Percentiles rank a stretch among this genome's conserved stretches.
Evolutionary conservation across 176 grass and related monocot genomes (phyloP).

Genomic region (Musa itinerans): DNA sequence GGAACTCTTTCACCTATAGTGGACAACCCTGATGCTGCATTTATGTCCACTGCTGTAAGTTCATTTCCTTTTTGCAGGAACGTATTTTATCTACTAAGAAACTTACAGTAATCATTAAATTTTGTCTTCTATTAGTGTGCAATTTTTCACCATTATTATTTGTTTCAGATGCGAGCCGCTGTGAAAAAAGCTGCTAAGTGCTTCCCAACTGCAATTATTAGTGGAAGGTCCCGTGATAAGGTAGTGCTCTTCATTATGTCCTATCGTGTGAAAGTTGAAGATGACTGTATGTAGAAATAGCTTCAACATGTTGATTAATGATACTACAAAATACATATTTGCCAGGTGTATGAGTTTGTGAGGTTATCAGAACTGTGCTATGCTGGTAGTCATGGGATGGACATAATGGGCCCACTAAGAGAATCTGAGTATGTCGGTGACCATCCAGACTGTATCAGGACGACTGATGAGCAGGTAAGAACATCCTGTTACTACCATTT

Average conservation of each 20-base stretch:
- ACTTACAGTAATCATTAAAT: background rate
- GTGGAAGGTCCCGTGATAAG: slow-evolving; percentile 89
- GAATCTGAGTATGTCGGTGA: slow-evolving; percentile 17
- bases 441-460: slow-evolving; percentile 3
- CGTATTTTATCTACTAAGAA: background rate
- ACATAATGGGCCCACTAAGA: slow-evolving; percentile 60
- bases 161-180: slow-evolving; percentile 58
- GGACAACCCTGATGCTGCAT: slow-evolving; percentile 5
- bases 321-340: too few species aligned
- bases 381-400: slow-evolving; percentile 95
- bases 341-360: slow-evolving; percentile 82
- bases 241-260: slow-evolving; percentile 18
- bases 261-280: too few species aligned
- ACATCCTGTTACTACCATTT: background rate
- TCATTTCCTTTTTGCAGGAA: background rate
- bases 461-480: slow-evolving; percentile 30
- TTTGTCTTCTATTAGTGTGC: background rate
- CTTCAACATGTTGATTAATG: background rate
- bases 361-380: slow-evolving; percentile 79
- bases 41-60: background rate
- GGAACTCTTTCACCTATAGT: slow-evolving; percentile 9
- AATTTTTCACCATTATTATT: background rate
- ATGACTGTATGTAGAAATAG: too few species aligned
- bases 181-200: slow-evolving; percentile 64
- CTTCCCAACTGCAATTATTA: slow-evolving; percentile 85